Conservation (phyloP, 257 asterid genomes). For the Primulina tabacum region DNA sequence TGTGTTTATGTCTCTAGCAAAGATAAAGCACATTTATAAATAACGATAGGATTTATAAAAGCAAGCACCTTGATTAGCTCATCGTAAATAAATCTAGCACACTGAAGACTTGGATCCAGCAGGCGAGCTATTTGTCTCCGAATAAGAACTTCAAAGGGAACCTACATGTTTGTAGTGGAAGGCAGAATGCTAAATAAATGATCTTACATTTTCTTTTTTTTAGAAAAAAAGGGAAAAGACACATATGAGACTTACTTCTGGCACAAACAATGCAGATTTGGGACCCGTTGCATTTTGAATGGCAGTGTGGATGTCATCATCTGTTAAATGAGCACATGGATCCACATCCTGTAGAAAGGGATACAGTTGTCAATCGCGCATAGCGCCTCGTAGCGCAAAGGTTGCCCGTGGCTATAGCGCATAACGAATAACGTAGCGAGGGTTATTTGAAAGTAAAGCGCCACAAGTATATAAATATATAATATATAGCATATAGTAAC, state of each 20-base stretch:
- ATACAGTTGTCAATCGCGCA: no score
- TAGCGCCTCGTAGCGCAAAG: no score
- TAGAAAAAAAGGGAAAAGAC: background rate
- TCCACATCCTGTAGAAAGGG: slow-evolving; percentile 71
- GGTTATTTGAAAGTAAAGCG: no score
- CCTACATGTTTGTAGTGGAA: slow-evolving; percentile 41
- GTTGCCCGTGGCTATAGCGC: no score
- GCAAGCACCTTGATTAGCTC: slow-evolving; percentile 82
- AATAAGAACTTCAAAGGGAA: slow-evolving; percentile 92
- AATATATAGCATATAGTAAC: no score
- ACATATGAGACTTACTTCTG: slow-evolving; percentile 58
- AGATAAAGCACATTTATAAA: slow-evolving; percentile 17
- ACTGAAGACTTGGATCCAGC: slow-evolving; percentile 95
- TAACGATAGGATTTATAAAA: slow-evolving; percentile 9
- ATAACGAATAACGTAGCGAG: no score
- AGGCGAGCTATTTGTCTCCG: slow-evolving; percentile 86
- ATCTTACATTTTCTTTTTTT: background rate
- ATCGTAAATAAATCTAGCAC: slow-evolving; percentile 87
- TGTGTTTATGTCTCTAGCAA: slow-evolving; percentile 18
- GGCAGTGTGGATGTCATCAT: slow-evolving; percentile 89
- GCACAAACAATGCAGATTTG: slow-evolving; percentile 80
- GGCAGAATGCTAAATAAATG: slow-evolving; percentile 12
- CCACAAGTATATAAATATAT: no score
- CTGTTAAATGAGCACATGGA: slow-evolving; percentile 93
- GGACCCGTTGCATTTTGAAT: slow-evolving; percentile 93